Percentiles rank a stretch among this genome's conserved stretches.
phyloP scores from a whole-genome alignment of 2,329 filamentous ascomycete genomes.

The Ceratocystis cubensis region DNA sequence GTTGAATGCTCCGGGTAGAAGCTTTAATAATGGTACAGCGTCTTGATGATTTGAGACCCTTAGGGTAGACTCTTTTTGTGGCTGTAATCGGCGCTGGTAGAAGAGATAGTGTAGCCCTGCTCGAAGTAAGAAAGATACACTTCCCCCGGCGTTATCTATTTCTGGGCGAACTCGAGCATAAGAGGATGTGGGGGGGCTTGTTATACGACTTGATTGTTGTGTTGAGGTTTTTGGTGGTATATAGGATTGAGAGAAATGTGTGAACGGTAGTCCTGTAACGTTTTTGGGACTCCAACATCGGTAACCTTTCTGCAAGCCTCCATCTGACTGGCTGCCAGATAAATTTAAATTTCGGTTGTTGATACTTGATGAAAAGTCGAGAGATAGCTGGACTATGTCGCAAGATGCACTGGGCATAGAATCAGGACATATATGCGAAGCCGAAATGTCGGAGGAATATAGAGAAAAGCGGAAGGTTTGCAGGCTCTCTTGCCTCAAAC shows the following conservation, averaged over 20 bases:
- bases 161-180: not conserved
- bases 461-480: constrained; percentile 17
- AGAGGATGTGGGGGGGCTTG: not conserved
- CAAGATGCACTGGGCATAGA: constrained; percentile 14
- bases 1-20: constrained; percentile 20
- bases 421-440: constrained; percentile 18
- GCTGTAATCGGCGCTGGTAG: not conserved
- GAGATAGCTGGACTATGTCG: constrained; percentile 6
- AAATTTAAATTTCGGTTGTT: not conserved
- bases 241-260: constrained; percentile 17
- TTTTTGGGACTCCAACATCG: not conserved
- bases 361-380: constrained; percentile 11
- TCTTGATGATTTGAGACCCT: constrained; percentile 23
- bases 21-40: constrained; percentile 14
- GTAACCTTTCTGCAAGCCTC: not conserved
- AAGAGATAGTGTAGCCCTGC: constrained; percentile 11
- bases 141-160: not conserved
- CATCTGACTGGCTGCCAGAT: not conserved
- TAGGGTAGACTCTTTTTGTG: not conserved
- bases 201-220: not conserved
- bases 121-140: constrained; percentile 11
- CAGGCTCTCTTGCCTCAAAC: not conserved
- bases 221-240: constrained; percentile 9
- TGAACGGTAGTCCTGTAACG: constrained; percentile 11
- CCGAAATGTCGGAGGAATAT: constrained; percentile 18